These are phyloP conservation scores for Coleophoma crateriformis DNA, from an alignment of 2,329 filamentous ascomycete species.

Conservation along the genomic window DNA sequence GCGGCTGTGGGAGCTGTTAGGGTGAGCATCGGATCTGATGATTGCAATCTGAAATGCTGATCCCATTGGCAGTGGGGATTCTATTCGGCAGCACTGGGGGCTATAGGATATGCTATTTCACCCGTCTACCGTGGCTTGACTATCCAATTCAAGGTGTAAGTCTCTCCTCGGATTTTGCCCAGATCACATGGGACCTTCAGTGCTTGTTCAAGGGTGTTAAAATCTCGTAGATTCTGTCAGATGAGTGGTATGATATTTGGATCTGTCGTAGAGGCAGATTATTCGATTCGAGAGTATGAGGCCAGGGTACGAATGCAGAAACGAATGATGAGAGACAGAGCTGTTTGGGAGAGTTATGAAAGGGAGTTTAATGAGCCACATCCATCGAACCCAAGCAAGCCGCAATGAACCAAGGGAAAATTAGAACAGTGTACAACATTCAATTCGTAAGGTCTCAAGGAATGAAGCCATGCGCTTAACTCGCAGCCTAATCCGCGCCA, in stretches of 20 bases:
- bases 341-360: conserved; percentile 64
- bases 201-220: no score
- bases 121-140: conserved; percentile 70
- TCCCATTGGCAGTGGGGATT: conserved; percentile 53
- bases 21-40: conserved; percentile 29
- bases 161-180: conserved; percentile 6
- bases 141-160: conserved; percentile 73
- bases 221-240: conserved; percentile 55
- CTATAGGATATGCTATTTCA: conserved; percentile 56
- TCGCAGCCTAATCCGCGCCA: background rate
- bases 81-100: conserved; percentile 57
- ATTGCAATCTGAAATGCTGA: conserved; percentile 1
- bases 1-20: conserved; percentile 62
- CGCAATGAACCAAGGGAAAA: conserved; percentile 7
- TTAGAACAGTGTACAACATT: background rate
- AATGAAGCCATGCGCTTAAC: background rate
- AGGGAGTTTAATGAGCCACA: conserved; percentile 35
- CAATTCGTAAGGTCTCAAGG: no score
- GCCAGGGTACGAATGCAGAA: conserved; percentile 58
- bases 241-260: conserved; percentile 80
- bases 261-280: conserved; percentile 70
- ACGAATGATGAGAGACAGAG: conserved; percentile 56
- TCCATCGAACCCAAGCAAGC: conserved; percentile 5
- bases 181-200: background rate
- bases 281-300: conserved; percentile 62